phyloP scores from a whole-genome alignment of 2,329 filamentous ascomycete species.

The Arachnomyces sp. region DNA sequence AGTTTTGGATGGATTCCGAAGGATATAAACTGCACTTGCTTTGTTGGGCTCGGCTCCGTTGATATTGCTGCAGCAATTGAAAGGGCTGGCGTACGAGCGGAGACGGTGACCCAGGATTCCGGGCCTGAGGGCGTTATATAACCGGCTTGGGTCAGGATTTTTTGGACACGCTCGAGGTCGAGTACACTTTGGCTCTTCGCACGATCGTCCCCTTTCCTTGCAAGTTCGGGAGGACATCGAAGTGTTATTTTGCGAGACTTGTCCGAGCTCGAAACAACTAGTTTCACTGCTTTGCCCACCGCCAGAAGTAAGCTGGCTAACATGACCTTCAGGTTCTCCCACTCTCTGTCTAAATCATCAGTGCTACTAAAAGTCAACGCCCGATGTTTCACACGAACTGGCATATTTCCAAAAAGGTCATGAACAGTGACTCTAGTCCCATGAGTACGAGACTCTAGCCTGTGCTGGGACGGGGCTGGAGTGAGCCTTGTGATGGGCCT shows the following conservation, averaged over 20 bases:
- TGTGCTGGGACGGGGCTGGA: constrained; percentile 53
- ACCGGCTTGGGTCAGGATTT: constrained; percentile 57
- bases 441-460: constrained; percentile 47
- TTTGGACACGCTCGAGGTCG: constrained; percentile 31
- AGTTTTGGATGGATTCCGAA: constrained; percentile 61
- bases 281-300: constrained; percentile 50
- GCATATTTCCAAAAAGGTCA: constrained; percentile 82
- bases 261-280: constrained; percentile 51
- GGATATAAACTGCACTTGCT: constrained; percentile 70
- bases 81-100: constrained; percentile 55
- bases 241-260: constrained; percentile 30
- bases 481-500: constrained; percentile 54
- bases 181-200: constrained; percentile 9
- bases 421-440: constrained; percentile 70
- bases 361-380: constrained; percentile 45
- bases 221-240: constrained; percentile 9
- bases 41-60: constrained; percentile 59
- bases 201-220: background rate
- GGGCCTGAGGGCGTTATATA: constrained; percentile 48
- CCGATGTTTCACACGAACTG: constrained; percentile 78
- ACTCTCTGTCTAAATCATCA: constrained; percentile 52
- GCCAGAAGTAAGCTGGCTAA: constrained; percentile 61
- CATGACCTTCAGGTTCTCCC: constrained; percentile 53
- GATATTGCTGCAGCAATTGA: constrained; percentile 65
- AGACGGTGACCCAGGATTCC: constrained; percentile 60